Conservation (phyloP, 2,329 filamentous ascomycete genomes). For the Neoscytalidium dimidiatum region DNA sequence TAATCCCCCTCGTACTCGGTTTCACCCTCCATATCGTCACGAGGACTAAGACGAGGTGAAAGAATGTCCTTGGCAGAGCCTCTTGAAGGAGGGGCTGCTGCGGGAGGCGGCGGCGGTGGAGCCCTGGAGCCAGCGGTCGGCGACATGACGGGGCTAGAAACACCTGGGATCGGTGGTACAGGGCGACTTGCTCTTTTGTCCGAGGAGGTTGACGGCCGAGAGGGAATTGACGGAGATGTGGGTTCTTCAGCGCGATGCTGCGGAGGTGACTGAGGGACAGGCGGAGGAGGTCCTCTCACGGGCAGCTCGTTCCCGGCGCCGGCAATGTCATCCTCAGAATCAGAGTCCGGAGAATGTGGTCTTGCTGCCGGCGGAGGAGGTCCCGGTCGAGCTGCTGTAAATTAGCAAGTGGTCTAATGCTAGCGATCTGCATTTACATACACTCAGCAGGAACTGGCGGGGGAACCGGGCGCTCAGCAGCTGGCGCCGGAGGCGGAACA, state of each 20-base stretch:
- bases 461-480: slow-evolving; percentile 29
- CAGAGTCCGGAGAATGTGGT: slow-evolving; percentile 69
- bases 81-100: slow-evolving; percentile 39
- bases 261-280: slow-evolving; percentile 32
- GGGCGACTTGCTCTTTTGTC: slow-evolving; percentile 38
- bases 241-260: slow-evolving; percentile 21
- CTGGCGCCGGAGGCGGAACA: slow-evolving; percentile 30
- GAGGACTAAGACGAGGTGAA: slow-evolving; percentile 28
- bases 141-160: slow-evolving; percentile 36
- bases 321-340: slow-evolving; percentile 81
- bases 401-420: slow-evolving; percentile 9
- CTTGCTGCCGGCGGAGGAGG: slow-evolving; percentile 54
- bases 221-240: slow-evolving; percentile 16
- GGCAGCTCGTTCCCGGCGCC: slow-evolving; percentile 31
- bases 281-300: slow-evolving; percentile 36
- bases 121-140: slow-evolving; percentile 38
- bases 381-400: slow-evolving; percentile 61
- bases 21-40: slow-evolving; percentile 74
- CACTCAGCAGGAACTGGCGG: slow-evolving; percentile 38
- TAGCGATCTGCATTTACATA: slow-evolving; percentile 25
- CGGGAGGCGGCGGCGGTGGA: slow-evolving; percentile 52
- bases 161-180: slow-evolving; percentile 60
- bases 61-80: slow-evolving; percentile 34
- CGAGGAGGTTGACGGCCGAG: slow-evolving; percentile 28
- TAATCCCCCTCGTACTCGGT: slow-evolving; percentile 98